Evolutionary conservation across 495 filamentous ascomycete species (phyloP).

Genomic region (Hamigera avellanea): DNA sequence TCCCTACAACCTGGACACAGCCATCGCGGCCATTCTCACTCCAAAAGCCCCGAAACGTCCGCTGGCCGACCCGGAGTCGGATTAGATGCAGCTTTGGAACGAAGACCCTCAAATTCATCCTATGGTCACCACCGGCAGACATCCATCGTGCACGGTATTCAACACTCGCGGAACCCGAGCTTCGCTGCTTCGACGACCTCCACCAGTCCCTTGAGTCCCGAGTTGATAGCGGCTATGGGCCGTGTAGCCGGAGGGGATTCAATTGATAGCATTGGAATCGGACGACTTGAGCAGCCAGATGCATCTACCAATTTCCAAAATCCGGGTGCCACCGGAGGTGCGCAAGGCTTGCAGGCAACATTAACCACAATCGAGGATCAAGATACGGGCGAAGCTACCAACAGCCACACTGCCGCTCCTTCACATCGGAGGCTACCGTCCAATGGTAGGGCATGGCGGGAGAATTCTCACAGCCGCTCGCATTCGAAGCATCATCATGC

Average conservation of each 20-base stretch:
- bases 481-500: slow-evolving; percentile 67
- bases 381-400: slow-evolving; percentile 15
- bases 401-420: slow-evolving; percentile 14
- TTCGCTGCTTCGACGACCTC: slow-evolving; percentile 49
- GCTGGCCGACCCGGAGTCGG: slow-evolving; percentile 26
- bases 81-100: slow-evolving; percentile 50
- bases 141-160: slow-evolving; percentile 87
- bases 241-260: slow-evolving; percentile 17
- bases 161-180: slow-evolving; percentile 84
- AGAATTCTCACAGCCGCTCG: slow-evolving; percentile 67
- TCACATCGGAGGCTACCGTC: slow-evolving; percentile 30
- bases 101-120: slow-evolving; percentile 55
- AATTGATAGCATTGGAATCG: slow-evolving; percentile 10
- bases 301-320: slow-evolving; percentile 14
- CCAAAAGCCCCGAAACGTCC: slow-evolving; percentile 39
- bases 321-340: slow-evolving; percentile 11
- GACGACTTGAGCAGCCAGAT: slow-evolving; percentile 23
- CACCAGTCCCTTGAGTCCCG: slow-evolving; percentile 72
- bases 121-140: slow-evolving; percentile 91
- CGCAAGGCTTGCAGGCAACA: slow-evolving; percentile 16
- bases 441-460: slow-evolving; percentile 53
- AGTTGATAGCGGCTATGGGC: slow-evolving; percentile 63
- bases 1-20: slow-evolving; percentile 28
- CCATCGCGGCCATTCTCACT: slow-evolving; percentile 41
- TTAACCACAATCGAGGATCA: slow-evolving; percentile 32